Conservation (phyloP, 1,139 yeast genomes). For the Kodamaea sp. region DNA sequence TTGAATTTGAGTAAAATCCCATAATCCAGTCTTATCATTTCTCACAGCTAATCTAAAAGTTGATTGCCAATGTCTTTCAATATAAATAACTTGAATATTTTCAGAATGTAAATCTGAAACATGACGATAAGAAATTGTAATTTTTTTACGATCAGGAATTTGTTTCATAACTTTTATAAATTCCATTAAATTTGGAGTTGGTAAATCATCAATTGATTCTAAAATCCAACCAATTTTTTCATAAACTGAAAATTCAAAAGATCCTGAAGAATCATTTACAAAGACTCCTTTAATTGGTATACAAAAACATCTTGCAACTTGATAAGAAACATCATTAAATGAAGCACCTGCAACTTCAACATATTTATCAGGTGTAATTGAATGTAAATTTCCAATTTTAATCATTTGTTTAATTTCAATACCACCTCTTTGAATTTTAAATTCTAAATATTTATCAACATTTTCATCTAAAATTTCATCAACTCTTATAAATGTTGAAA, state of each 20-base stretch:
- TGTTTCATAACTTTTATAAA: slow-evolving; percentile 74
- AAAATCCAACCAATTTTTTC: slow-evolving; percentile 69
- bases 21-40: slow-evolving; percentile 78
- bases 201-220: slow-evolving; percentile 71
- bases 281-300: slow-evolving; percentile 83
- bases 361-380: slow-evolving; percentile 76
- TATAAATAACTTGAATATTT: slow-evolving; percentile 55
- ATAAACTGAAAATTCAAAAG: slow-evolving; percentile 60
- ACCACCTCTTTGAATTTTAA: slow-evolving; percentile 74
- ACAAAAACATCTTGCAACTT: slow-evolving; percentile 80
- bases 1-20: slow-evolving; percentile 77
- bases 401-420: slow-evolving; percentile 49
- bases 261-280: slow-evolving; percentile 73
- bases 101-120: slow-evolving; percentile 78
- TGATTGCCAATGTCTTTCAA: slow-evolving; percentile 85
- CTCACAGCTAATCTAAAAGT: slow-evolving; percentile 70
- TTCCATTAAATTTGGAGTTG: slow-evolving; percentile 67
- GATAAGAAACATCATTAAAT: slow-evolving; percentile 82
- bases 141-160: slow-evolving; percentile 74
- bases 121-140: slow-evolving; percentile 71
- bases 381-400: slow-evolving; percentile 69
- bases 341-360: slow-evolving; percentile 85
- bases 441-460: slow-evolving; percentile 56
- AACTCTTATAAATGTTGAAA: slow-evolving; percentile 73
- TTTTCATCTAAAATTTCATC: slow-evolving; percentile 77